These are phyloP conservation scores for Magnolia sinica DNA, from an alignment of 164 flowering plant species.

Conservation along the genomic window DNA sequence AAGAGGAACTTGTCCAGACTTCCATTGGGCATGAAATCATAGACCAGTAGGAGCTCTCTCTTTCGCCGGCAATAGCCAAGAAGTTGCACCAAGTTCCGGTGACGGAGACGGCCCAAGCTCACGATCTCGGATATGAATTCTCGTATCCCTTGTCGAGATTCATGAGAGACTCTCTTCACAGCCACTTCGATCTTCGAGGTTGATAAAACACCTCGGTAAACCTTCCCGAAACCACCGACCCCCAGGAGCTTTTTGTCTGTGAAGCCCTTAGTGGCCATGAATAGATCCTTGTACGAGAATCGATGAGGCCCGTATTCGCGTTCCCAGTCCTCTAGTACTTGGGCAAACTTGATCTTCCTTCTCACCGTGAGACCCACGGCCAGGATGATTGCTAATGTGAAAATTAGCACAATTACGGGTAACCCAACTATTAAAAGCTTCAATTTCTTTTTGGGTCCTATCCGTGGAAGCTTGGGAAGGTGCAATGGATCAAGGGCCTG, in stretches of 20 bases:
- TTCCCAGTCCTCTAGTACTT: conserved; percentile 13
- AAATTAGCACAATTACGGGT: not conserved
- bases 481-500: conserved; percentile 2
- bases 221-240: conserved; percentile 1
- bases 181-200: not conserved
- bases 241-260: conserved; percentile 2
- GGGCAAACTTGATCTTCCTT: conserved; percentile 8
- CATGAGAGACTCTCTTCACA: not conserved
- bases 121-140: not conserved
- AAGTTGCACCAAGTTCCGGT: conserved; percentile 11
- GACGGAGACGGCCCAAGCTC: not conserved
- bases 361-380: not conserved
- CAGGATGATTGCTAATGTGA: not conserved
- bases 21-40: conserved; percentile 12
- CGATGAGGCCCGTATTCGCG: not conserved
- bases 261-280: conserved; percentile 1
- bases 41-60: conserved; percentile 13
- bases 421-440: conserved; percentile 3
- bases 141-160: not conserved
- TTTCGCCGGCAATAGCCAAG: conserved; percentile 7
- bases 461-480: conserved; percentile 13
- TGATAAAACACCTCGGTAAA: not conserved
- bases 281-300: conserved; percentile 1
- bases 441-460: not conserved
- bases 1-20: conserved; percentile 13